Base-by-base conservation (phyloP, 768 basidiomycete species). In the Amanita rimosa region DNA sequence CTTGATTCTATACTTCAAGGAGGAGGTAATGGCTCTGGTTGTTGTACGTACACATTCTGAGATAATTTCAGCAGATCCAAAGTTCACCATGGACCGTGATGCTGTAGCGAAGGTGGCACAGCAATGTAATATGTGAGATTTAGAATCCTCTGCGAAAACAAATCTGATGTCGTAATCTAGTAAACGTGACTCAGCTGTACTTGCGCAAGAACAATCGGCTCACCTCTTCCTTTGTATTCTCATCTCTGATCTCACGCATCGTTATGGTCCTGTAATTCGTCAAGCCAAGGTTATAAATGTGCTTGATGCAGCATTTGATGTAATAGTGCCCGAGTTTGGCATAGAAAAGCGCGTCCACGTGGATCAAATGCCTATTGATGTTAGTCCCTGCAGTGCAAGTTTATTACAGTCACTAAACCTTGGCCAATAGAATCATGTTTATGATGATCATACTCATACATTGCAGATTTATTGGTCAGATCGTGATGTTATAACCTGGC, bases 291-390 rank as follows among this genome's bases (percentile, higher is more conserved):
- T 99, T 51, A 85, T 94, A 39, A 85, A 86, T 51, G 95, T 99
- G 27, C 75, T 97, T n/a, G 96, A 99, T 60, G 87, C 91, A 45
- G 96, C 96, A 1, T 98, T 97, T 58, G 96, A 99, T 60, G 95
- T 99, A 24, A 69, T 95, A 27, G 81, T 98, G 10, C 87, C 91
- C 36, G 96, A 98, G 64, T 98, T 98, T 61, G 91, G 95, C 27
- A 97, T 99, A 56, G 96, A 99, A 71, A 99, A 99, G 72, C 79
- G 96, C 33, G 94, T 98, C 2, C 96, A 98, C 58, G 90, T 94
- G 36, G 96, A 98, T 62, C 93, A 98, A 67, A 96, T 99, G 90
- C 95, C 96, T 21, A 90, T 96, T 51, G 91, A 96, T 55, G 91
- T 93, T 60, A 67, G 83, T 66, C 43, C 17, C 14, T 17, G 31